These are phyloP conservation scores for Aspergillus ruber DNA, from an alignment of 2,329 filamentous ascomycete genomes.

Conservation along the genomic window DNA sequence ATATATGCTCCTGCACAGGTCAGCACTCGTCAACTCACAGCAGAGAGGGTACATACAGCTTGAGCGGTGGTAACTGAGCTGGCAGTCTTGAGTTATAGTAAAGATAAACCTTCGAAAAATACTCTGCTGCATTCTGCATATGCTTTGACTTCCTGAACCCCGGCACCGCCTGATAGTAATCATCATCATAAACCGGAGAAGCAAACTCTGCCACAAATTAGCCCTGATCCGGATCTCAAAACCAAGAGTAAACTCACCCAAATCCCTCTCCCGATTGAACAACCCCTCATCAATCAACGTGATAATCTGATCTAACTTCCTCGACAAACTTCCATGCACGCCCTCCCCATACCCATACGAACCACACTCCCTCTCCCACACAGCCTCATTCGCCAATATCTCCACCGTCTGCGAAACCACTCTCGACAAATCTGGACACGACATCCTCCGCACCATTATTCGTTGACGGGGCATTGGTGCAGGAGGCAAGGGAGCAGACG, in stretches of 20 bases:
- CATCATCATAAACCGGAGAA: background rate
- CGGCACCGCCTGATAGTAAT: constrained; percentile 1
- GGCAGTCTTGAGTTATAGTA: constrained; percentile 74
- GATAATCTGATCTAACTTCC: constrained; percentile 61
- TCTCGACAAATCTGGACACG: constrained; percentile 2
- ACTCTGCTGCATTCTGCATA: constrained; percentile 35
- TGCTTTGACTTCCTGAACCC: constrained; percentile 3
- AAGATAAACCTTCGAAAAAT: constrained; percentile 69
- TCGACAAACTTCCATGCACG: constrained; percentile 53
- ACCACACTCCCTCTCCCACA: constrained; percentile 22
- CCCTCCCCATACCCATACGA: constrained; percentile 25
- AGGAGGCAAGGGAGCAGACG: background rate
- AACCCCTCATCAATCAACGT: constrained; percentile 64
- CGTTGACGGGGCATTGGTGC: background rate
- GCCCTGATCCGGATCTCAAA: background rate
- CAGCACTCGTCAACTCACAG: background rate
- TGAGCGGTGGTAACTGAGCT: constrained; percentile 58
- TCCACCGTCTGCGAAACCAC: constrained; percentile 11
- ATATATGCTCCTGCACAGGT: constrained; percentile 49
- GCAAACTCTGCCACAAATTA: constrained; percentile 9
- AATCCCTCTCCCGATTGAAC: constrained; percentile 40
- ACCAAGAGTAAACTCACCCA: constrained; percentile 13
- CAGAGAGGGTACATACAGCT: constrained; percentile 47
- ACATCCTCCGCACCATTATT: background rate
- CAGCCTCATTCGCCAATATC: constrained; percentile 13